These are phyloP conservation scores for Ammopiptanthus mongolicus DNA, from an alignment of 306 rosid genomes.

Conservation along the genomic window DNA sequence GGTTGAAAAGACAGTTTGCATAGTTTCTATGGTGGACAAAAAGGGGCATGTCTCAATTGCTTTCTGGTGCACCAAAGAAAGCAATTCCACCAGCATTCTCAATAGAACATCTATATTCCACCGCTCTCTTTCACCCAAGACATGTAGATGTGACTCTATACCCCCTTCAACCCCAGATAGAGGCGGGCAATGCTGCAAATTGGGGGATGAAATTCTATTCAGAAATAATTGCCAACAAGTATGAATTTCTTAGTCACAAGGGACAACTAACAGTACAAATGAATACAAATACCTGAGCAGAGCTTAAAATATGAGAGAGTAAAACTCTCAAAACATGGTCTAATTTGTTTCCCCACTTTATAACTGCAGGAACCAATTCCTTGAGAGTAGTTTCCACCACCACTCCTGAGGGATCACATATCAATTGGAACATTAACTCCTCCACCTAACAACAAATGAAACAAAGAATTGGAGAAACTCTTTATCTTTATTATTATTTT, in stretches of 20 bases:
- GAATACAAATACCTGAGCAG: constrained; percentile 61
- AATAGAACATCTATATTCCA: constrained; percentile 85
- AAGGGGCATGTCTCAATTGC: constrained; percentile 77
- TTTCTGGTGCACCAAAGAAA: constrained; percentile 61
- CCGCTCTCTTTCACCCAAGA: constrained; percentile 83
- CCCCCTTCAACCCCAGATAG: constrained; percentile 86
- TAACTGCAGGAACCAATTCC: constrained; percentile 71
- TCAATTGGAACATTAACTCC: constrained; percentile 89
- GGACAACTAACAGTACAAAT: too few relatives aligned
- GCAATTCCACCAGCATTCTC: constrained; percentile 63
- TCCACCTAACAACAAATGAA: constrained; percentile 70
- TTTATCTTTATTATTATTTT: constrained; percentile 11
- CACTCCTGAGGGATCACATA: constrained; percentile 91
- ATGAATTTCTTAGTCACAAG: constrained; percentile 7
- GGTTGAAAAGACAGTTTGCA: constrained; percentile 45
- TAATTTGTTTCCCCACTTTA: constrained; percentile 85
- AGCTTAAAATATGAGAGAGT: constrained; percentile 61
- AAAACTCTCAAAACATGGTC: constrained; percentile 68
- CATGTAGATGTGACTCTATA: constrained; percentile 78
- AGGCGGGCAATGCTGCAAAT: constrained; percentile 82
- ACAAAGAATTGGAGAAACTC: constrained; percentile 36
- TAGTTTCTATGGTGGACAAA: constrained; percentile 47
- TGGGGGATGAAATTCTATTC: not conserved
- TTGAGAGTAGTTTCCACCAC: constrained; percentile 87
- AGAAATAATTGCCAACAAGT: constrained; percentile 5